Evolutionary conservation across 2,329 filamentous ascomycete genomes (phyloP).

Genomic region (Sporothrix phasma): DNA sequence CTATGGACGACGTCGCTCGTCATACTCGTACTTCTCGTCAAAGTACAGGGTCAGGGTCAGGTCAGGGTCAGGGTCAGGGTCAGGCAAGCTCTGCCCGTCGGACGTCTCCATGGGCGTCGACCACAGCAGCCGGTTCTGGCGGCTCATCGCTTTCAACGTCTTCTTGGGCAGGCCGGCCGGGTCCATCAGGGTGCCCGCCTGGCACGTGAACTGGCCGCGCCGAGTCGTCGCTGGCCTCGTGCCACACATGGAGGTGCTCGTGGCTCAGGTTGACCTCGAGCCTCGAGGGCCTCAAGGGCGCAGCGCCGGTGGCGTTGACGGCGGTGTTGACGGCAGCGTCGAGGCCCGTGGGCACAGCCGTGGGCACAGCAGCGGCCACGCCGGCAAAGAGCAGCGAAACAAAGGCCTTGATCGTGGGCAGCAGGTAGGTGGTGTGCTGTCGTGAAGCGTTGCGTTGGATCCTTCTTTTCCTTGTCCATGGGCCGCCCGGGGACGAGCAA

Average conservation of each 20-base stretch:
- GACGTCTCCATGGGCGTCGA: slow-evolving; percentile 33
- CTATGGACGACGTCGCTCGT: slow-evolving; percentile 39
- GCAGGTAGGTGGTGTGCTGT: not conserved
- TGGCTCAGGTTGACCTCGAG: slow-evolving; percentile 34
- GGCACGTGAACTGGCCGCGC: slow-evolving; percentile 32
- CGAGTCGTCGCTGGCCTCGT: slow-evolving; percentile 29
- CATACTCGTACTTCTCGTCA: slow-evolving; percentile 44
- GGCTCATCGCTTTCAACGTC: slow-evolving; percentile 34
- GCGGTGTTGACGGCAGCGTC: slow-evolving; percentile 24
- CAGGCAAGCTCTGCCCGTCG: slow-evolving; percentile 54
- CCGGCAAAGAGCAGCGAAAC: slow-evolving; percentile 4
- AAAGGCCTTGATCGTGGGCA: not conserved
- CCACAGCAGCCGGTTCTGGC: slow-evolving; percentile 31
- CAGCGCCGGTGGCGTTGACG: not conserved
- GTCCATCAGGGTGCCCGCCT: slow-evolving; percentile 29
- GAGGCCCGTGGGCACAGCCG: slow-evolving; percentile 23
- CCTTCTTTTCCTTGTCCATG: not conserved
- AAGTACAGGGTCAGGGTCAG: slow-evolving; percentile 47
- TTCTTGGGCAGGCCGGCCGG: slow-evolving; percentile 27
- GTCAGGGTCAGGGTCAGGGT: slow-evolving; percentile 44
- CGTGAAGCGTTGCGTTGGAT: not conserved
- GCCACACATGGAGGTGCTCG: slow-evolving; percentile 31
- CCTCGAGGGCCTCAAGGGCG: slow-evolving; percentile 31
- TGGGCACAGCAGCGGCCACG: slow-evolving; percentile 2
- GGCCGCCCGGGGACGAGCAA: not conserved